phyloP scores from a whole-genome alignment of 1,284 basidiomycete species.

The Sanghuangporus weigelae region DNA sequence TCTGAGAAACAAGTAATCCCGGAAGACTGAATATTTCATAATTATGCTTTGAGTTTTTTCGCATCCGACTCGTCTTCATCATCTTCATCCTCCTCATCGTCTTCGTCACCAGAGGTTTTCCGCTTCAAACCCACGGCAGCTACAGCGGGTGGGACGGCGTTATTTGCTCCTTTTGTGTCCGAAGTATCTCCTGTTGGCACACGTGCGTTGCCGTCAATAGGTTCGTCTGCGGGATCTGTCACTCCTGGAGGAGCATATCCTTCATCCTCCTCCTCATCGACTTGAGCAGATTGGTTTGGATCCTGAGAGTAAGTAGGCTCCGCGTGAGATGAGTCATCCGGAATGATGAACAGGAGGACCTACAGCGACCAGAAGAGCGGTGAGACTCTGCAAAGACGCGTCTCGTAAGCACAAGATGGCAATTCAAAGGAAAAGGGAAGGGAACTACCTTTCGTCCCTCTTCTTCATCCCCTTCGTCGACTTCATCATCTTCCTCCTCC shows the following conservation, averaged over 20 bases:
- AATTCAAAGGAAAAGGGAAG: background rate
- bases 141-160: background rate
- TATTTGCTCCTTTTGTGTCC: background rate
- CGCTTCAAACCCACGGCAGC: slow-evolving; percentile 10
- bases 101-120: slow-evolving; percentile 15
- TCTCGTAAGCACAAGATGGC: background rate
- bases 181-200: background rate
- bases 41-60: slow-evolving; percentile 13
- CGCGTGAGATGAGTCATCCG: background rate
- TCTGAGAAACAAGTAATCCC: background rate
- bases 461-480: background rate
- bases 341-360: background rate
- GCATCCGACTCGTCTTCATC: slow-evolving; percentile 8
- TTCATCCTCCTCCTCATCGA: slow-evolving; percentile 11
- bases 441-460: slow-evolving; percentile 5
- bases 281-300: slow-evolving; percentile 3
- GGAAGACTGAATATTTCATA: background rate
- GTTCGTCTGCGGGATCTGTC: slow-evolving; percentile 15
- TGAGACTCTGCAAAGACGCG: slow-evolving; percentile 5
- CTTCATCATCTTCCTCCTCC: slow-evolving; percentile 15
- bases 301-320: background rate
- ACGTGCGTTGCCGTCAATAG: slow-evolving; percentile 13
- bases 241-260: slow-evolving; percentile 15
- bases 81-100: slow-evolving; percentile 12
- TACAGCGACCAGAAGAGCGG: slow-evolving; percentile 15